A percentile compares a stretch with the other conserved stretches of the same genome.
Evolutionary conservation across 164 flowering plant species (phyloP).

Genomic region (Brasenia schreberi): DNA sequence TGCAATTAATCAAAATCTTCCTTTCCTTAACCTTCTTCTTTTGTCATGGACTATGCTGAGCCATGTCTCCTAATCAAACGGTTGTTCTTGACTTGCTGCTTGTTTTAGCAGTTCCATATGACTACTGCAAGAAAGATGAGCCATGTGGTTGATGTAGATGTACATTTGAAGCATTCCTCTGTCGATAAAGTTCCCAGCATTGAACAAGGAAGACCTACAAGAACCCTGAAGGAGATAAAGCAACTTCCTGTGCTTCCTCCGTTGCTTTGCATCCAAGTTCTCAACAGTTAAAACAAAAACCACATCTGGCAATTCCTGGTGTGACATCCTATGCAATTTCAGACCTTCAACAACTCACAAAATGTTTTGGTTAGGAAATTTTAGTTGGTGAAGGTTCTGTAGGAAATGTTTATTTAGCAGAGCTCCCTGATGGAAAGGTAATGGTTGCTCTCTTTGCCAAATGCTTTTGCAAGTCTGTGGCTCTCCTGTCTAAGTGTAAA

Average conservation of each 20-base stretch:
- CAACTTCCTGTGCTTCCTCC: not conserved
- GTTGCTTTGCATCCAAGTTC: not conserved
- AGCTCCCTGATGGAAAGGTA: conserved; percentile 82
- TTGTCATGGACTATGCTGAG: not conserved
- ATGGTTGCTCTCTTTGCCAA: not conserved
- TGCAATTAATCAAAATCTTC: not conserved
- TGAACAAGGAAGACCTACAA: conserved; percentile 17
- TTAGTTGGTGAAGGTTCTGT: conserved; percentile 61
- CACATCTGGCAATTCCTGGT: conserved; percentile 18
- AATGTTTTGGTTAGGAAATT: conserved; percentile 70
- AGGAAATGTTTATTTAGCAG: conserved; percentile 70
- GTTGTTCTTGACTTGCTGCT: not conserved
- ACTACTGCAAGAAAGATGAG: not conserved
- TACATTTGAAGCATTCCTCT: conserved; percentile 11
- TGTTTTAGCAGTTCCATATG: not conserved
- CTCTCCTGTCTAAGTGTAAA: no score
- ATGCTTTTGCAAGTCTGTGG: not conserved
- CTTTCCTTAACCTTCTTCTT: not conserved
- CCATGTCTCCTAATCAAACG: not conserved
- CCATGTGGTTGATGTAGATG: conserved; percentile 9
- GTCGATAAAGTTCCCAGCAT: conserved; percentile 10
- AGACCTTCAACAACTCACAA: conserved; percentile 67
- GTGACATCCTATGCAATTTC: conserved; percentile 45
- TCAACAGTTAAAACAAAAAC: conserved; percentile 3
- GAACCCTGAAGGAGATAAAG: not conserved